Conservation (phyloP, 2,329 filamentous ascomycete genomes). For the Mollisia scopiformis region DNA sequence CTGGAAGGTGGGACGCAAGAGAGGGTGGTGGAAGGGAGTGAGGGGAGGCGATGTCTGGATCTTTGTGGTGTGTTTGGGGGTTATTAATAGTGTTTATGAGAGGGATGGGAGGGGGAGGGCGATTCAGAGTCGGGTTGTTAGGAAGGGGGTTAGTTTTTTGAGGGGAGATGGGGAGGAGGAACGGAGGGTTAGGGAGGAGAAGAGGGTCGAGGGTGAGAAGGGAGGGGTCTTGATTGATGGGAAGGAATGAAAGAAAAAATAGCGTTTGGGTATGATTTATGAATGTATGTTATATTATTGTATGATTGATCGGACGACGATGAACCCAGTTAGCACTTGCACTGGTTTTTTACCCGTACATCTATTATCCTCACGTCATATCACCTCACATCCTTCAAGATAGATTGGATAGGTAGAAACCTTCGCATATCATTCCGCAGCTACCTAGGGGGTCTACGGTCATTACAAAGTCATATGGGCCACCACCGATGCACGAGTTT, state of each 20-base stretch:
- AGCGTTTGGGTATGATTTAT: neutral
- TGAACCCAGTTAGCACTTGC: no score
- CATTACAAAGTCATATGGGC: conserved; percentile 6
- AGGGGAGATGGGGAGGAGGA: conserved; percentile 35
- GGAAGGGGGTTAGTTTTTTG: conserved; percentile 30
- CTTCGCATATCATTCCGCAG: neutral
- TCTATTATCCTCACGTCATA: neutral
- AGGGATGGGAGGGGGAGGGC: conserved; percentile 27
- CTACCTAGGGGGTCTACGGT: conserved; percentile 3
- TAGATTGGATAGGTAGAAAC: neutral
- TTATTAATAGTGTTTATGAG: conserved; percentile 68
- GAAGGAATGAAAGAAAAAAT: neutral
- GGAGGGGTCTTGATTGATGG: neutral
- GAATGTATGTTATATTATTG: neutral
- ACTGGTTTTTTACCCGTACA: no score
- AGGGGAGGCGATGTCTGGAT: conserved; percentile 83
- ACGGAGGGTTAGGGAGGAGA: conserved; percentile 27
- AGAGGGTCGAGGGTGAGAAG: conserved; percentile 21
- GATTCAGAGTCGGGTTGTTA: conserved; percentile 29
- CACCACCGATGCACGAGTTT: neutral
- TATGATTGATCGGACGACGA: neutral
- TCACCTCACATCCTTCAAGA: neutral
- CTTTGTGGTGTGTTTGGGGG: conserved; percentile 77
- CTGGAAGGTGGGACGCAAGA: conserved; percentile 94
- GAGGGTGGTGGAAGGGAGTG: conserved; percentile 83